Conservation (phyloP, 176 grass and related monocot genomes). For the Pontederia paniculata region DNA sequence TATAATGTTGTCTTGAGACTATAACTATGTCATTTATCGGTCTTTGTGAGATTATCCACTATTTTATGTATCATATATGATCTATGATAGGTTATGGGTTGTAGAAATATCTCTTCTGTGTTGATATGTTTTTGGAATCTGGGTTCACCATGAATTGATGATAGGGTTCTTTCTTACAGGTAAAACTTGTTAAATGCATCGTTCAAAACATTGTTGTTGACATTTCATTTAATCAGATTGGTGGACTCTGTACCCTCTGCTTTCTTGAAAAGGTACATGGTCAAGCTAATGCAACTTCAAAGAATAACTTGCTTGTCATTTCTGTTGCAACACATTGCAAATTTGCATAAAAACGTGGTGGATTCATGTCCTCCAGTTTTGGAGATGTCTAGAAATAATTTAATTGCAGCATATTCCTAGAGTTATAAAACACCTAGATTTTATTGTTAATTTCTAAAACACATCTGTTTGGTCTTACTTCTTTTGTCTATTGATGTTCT, state of each 20-base stretch:
- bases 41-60: neutral
- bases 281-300: neutral
- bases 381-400: too few relatives aligned
- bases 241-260: conserved; percentile 76
- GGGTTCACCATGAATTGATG: neutral
- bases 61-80: too few relatives aligned
- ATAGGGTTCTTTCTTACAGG: conserved; percentile 34
- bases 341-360: too few relatives aligned
- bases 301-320: neutral
- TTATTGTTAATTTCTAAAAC: neutral
- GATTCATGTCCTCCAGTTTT: too few relatives aligned
- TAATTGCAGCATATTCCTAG: too few relatives aligned
- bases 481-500: too few relatives aligned
- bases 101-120: too few relatives aligned
- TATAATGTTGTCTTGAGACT: neutral
- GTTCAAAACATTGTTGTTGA: conserved; percentile 86
- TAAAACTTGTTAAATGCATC: conserved; percentile 85
- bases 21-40: neutral
- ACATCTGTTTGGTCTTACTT: too few relatives aligned
- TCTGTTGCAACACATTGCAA: neutral
- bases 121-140: neutral
- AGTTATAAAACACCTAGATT: neutral
- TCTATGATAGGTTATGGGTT: too few relatives aligned
- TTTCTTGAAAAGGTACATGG: conserved; percentile 71
- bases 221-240: conserved; percentile 95